Percentiles rank a stretch among this genome's conserved stretches.
Conservation (phyloP, 2,329 filamentous ascomycete species). For the Akanthomyces muscarius region DNA sequence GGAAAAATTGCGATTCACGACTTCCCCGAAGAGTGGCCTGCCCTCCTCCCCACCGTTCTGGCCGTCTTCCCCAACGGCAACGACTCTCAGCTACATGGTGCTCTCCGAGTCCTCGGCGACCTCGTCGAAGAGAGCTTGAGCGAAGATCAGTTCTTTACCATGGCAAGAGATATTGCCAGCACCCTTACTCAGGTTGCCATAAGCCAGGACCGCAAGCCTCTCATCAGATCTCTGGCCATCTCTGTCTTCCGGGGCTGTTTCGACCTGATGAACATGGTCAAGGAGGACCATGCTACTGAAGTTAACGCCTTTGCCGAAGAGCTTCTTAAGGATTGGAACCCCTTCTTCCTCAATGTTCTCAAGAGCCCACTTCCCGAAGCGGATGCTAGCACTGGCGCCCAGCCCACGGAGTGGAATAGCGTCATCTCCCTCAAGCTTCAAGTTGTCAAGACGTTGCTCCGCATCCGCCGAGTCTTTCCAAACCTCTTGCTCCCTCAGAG, state of each 20-base stretch:
- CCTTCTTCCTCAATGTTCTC: constrained; percentile 79
- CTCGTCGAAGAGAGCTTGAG: constrained; percentile 90
- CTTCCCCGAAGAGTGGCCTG: constrained; percentile 94
- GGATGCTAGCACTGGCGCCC: constrained; percentile 39
- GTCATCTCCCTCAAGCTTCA: constrained; percentile 85
- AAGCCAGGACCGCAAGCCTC: constrained; percentile 68
- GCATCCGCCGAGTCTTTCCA: constrained; percentile 80
- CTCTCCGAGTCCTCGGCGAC: constrained; percentile 81
- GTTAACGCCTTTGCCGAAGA: constrained; percentile 89
- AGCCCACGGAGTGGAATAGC: constrained; percentile 71
- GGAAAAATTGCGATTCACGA: constrained; percentile 93
- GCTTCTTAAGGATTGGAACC: constrained; percentile 76
- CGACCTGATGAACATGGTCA: constrained; percentile 92
- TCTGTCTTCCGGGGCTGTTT: constrained; percentile 89
- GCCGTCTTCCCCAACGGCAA: constrained; percentile 70
- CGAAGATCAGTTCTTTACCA: constrained; percentile 90
- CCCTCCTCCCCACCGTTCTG: constrained; percentile 75
- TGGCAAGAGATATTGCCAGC: constrained; percentile 80
- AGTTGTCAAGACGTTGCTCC: constrained; percentile 89
- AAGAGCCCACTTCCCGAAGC: constrained; percentile 70
- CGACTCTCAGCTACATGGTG: constrained; percentile 81
- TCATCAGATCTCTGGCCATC: constrained; percentile 78
- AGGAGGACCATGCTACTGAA: constrained; percentile 83
- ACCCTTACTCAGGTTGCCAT: constrained; percentile 79
- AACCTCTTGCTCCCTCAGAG: constrained; percentile 78